phyloP scores from a whole-genome alignment of 2,329 filamentous ascomycete species.

The Beauveria sp. region DNA sequence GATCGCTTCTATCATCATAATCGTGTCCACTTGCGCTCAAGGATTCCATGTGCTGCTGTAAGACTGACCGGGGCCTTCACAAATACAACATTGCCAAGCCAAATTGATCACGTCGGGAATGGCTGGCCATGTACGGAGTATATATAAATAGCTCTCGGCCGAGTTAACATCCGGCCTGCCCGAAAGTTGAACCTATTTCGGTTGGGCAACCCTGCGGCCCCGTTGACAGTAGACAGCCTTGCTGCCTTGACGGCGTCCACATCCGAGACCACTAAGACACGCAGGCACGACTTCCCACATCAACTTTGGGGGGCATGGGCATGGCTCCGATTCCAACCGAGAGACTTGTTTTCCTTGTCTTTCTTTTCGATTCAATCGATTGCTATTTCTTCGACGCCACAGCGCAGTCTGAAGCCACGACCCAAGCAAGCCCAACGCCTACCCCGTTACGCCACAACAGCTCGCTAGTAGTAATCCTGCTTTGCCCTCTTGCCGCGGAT shows the following conservation, averaged over 20 bases:
- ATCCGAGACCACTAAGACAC: background rate
- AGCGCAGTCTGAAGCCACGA: background rate
- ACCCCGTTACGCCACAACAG: too few species aligned
- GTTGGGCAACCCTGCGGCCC: too few species aligned
- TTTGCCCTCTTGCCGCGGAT: too few species aligned
- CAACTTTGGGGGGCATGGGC: too few species aligned
- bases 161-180: background rate
- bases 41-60: background rate
- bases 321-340: too few species aligned
- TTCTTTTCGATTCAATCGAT: background rate
- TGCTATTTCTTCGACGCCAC: background rate
- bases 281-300: background rate
- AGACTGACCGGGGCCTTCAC: background rate
- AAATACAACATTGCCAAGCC: background rate
- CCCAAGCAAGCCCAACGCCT: too few species aligned
- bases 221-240: background rate
- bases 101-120: background rate
- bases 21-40: background rate
- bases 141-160: too few species aligned
- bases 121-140: background rate
- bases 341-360: background rate
- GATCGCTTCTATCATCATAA: background rate
- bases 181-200: too few species aligned
- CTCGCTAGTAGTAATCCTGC: too few species aligned
- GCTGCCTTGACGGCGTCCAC: background rate